Conservation (phyloP, 1,284 basidiomycete genomes). For the Athelia psychrophila region DNA sequence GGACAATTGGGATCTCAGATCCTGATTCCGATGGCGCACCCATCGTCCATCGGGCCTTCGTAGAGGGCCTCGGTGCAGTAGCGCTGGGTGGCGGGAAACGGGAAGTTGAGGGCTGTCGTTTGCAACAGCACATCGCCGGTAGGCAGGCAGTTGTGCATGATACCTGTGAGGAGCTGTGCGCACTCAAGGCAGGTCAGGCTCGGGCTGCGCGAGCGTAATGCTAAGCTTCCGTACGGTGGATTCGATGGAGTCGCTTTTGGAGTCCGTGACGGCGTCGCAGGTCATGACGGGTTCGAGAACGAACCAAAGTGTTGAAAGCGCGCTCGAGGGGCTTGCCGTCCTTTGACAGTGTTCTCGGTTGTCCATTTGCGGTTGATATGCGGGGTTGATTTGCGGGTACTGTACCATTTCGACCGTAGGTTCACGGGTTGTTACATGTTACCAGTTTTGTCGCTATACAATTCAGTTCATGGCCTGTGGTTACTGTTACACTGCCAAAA, state of each 20-base stretch:
- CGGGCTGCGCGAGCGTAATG: slow-evolving; percentile 85
- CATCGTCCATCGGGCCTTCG: slow-evolving; percentile 99
- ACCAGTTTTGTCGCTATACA: no score
- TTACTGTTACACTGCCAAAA: no score
- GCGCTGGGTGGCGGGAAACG: slow-evolving; percentile 94
- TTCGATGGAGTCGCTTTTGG: slow-evolving; percentile 91
- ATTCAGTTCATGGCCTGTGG: no score
- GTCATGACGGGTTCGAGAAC: no score
- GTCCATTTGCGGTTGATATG: slow-evolving; percentile 98
- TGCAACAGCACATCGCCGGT: slow-evolving; percentile 98
- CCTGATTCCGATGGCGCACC: slow-evolving; percentile 97
- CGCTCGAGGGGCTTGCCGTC: slow-evolving; percentile 92
- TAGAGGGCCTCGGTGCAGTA: slow-evolving; percentile 99
- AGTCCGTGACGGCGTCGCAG: slow-evolving; percentile 99
- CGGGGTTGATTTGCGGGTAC: no score
- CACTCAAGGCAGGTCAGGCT: slow-evolving; percentile 96
- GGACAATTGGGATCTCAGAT: slow-evolving; percentile 98
- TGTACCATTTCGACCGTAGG: no score
- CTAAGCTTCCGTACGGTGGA: slow-evolving; percentile 97
- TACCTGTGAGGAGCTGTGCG: slow-evolving; percentile 94
- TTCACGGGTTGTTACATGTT: no score
- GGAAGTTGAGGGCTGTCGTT: slow-evolving; percentile 99
- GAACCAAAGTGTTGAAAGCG: slow-evolving; percentile 95
- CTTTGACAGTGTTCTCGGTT: slow-evolving; percentile 70
- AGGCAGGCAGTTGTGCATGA: slow-evolving; percentile 99